A percentile compares a stretch with the other conserved stretches of the same genome.
phyloP scores from a whole-genome alignment of 2,329 filamentous ascomycete genomes.

The Triangularia verruculosa region DNA sequence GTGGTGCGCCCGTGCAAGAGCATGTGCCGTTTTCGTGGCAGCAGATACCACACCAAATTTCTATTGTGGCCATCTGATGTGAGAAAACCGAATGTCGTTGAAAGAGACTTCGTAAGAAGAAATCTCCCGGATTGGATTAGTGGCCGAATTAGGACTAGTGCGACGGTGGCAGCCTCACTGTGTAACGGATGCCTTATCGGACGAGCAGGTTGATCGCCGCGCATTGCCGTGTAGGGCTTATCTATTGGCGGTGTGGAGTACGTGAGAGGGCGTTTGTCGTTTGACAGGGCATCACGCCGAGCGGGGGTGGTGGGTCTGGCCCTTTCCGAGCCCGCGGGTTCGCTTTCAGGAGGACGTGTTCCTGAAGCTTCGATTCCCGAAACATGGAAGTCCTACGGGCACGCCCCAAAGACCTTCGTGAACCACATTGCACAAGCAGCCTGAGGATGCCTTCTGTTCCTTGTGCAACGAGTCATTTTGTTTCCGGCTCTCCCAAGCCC shows the following conservation, averaged over 20 bases:
- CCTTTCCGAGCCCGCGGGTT: neutral
- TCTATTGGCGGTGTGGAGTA: neutral
- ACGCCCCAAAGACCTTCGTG: neutral
- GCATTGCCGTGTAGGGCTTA: too few relatives aligned
- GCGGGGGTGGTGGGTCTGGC: neutral
- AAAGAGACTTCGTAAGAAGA: constrained; percentile 18
- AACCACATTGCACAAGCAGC: neutral
- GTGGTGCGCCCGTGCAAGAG: neutral
- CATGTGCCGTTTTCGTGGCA: neutral
- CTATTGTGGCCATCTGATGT: neutral
- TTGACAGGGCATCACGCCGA: neutral
- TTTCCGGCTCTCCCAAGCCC: neutral
- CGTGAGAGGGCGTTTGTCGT: too few relatives aligned
- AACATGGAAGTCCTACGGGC: neutral
- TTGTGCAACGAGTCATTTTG: neutral
- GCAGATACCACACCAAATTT: neutral
- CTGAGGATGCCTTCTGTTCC: neutral
- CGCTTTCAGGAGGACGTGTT: neutral
- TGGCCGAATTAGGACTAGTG: neutral
- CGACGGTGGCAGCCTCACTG: neutral
- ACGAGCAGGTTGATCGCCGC: neutral
- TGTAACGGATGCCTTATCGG: neutral
- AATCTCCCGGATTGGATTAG: neutral
- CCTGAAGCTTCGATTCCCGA: neutral
- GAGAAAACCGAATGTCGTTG: constrained; percentile 14